Conservation (phyloP, 306 rosid species). For the Lablab purpureus region DNA sequence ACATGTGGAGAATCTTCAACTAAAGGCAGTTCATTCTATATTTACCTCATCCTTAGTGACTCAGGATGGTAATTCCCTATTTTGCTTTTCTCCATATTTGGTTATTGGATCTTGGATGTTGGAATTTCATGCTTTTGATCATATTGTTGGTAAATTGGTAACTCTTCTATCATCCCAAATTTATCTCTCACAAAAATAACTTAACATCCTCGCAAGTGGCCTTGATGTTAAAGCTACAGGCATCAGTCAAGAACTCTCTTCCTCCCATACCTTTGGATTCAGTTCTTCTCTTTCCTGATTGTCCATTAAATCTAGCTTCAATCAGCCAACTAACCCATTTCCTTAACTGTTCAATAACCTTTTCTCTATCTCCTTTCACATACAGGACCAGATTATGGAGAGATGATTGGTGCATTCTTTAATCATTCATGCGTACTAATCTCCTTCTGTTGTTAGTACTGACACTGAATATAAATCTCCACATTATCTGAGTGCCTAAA, state of each 20-base stretch:
- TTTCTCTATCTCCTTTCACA: too few relatives aligned
- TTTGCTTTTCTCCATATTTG: background rate
- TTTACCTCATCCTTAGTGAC: background rate
- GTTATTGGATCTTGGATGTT: background rate
- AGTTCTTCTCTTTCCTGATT: background rate
- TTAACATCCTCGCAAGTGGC: background rate
- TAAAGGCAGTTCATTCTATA: background rate
- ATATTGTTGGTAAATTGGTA: background rate
- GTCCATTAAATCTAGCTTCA: background rate
- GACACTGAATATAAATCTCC: background rate
- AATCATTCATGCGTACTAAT: background rate
- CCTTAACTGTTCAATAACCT: too few relatives aligned
- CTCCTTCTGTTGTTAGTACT: background rate
- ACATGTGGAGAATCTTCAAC: background rate
- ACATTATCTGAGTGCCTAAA: background rate
- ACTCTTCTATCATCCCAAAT: background rate
- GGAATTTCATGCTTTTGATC: background rate
- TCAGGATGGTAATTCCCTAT: background rate
- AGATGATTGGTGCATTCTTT: background rate
- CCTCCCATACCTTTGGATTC: background rate
- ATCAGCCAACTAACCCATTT: too few relatives aligned
- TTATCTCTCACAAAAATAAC: background rate
- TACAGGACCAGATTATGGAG: background rate
- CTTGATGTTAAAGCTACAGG: background rate
- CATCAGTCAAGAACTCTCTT: background rate